Evolutionary conservation across 2,329 filamentous ascomycete genomes (phyloP).

Genomic region (Plenodomus lindquistii): DNA sequence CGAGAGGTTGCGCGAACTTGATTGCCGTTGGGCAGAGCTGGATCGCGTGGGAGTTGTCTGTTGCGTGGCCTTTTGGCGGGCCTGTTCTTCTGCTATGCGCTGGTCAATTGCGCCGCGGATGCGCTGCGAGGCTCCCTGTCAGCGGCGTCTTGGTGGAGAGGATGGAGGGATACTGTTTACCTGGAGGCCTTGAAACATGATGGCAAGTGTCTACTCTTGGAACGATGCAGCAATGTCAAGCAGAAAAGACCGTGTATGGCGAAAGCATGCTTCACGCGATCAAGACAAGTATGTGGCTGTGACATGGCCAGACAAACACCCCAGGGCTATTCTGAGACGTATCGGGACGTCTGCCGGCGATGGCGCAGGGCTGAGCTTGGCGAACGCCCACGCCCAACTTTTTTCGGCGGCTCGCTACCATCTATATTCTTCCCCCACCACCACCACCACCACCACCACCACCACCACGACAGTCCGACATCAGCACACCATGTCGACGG

Average conservation of each 20-base stretch:
- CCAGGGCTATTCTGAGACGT: slow-evolving; percentile 10
- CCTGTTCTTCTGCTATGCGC: slow-evolving; percentile 89
- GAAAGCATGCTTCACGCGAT: not conserved
- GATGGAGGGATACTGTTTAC: slow-evolving; percentile 12
- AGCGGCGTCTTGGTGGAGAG: slow-evolving; percentile 22
- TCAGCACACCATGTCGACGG: slow-evolving; percentile 65
- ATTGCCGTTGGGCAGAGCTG: slow-evolving; percentile 51
- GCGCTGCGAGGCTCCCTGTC: slow-evolving; percentile 56
- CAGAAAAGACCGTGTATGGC: slow-evolving; percentile 5
- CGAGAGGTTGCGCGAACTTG: slow-evolving; percentile 49
- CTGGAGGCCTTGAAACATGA: slow-evolving; percentile 44
- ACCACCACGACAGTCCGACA: not conserved
- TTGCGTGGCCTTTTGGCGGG: slow-evolving; percentile 64
- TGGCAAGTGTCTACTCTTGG: slow-evolving; percentile 10
- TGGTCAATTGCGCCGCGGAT: slow-evolving; percentile 83
- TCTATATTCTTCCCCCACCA: not conserved
- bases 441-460: slow-evolving; percentile 11
- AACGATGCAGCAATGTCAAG: slow-evolving; percentile 5
- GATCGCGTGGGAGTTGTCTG: slow-evolving; percentile 51
- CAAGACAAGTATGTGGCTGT: too few relatives aligned
- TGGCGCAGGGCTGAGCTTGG: not conserved
- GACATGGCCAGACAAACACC: not conserved
- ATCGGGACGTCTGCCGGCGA: slow-evolving; percentile 7
- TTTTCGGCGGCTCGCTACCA: too few relatives aligned
- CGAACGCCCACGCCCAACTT: slow-evolving; percentile 3